phyloP scores from a whole-genome alignment of 805 yeast genomes.

The Yueomyces sp. region DNA sequence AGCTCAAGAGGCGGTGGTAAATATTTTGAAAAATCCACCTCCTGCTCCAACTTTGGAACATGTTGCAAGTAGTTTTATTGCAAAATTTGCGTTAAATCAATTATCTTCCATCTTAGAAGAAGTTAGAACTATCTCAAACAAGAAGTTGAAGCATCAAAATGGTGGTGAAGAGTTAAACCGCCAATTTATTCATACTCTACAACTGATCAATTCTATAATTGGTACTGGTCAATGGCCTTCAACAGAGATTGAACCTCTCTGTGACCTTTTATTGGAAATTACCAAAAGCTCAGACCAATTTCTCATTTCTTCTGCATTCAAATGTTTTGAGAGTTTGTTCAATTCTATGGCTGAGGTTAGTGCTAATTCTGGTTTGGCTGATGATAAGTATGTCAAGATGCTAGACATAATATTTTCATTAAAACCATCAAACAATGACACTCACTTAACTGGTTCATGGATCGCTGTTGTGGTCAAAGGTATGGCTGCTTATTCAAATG shows the following conservation, averaged over 20 bases:
- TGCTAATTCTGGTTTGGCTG: conserved; percentile 42
- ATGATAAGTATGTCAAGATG: conserved; percentile 49
- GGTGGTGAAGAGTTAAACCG: conserved; percentile 39
- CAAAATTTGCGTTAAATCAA: conserved; percentile 50
- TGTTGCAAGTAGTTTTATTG: conserved; percentile 58
- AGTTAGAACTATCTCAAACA: conserved; percentile 24
- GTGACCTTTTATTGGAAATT: conserved; percentile 62
- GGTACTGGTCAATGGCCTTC: conserved; percentile 76
- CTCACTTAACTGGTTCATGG: conserved; percentile 89
- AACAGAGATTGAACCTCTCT: conserved; percentile 49
- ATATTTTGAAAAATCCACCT: conserved; percentile 51
- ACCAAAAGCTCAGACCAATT: conserved; percentile 77
- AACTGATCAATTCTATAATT: conserved; percentile 59
- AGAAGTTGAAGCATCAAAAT: conserved; percentile 20
- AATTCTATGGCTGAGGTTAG: conserved; percentile 14
- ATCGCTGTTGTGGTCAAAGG: conserved; percentile 87
- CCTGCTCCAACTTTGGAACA: conserved; percentile 68
- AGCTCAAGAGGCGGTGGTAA: conserved; percentile 77
- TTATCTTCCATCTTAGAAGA: conserved; percentile 34
- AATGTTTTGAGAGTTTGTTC: conserved; percentile 39
- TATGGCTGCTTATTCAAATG: conserved; percentile 37
- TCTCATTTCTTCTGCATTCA: conserved; percentile 69
- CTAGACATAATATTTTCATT: conserved; percentile 62
- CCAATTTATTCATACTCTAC: conserved; percentile 60
- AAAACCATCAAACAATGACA: conserved; percentile 71